These are phyloP conservation scores for Rhododendron vialii DNA, from an alignment of 148 eudicot genomes.

Conservation along the genomic window DNA sequence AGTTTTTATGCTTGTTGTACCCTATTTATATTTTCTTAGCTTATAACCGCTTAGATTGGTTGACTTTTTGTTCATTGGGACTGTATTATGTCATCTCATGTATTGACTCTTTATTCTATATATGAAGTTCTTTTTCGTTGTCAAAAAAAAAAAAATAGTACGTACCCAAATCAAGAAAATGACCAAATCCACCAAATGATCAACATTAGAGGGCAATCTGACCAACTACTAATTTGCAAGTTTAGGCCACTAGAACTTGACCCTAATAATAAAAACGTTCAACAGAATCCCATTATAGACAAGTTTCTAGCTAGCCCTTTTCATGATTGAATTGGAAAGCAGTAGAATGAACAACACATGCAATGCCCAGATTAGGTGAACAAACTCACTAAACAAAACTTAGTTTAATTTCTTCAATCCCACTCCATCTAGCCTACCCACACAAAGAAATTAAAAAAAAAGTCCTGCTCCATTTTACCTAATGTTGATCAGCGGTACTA, in stretches of 20 bases:
- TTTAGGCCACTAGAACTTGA: conserved; percentile 12
- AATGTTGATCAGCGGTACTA: background rate
- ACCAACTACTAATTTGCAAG: conserved; percentile 22
- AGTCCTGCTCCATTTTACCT: conserved; percentile 23
- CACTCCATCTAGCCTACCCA: conserved; percentile 17
- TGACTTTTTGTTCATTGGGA: too few species aligned
- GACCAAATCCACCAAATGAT: conserved; percentile 8
- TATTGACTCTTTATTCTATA: too few species aligned
- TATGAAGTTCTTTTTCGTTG: too few species aligned
- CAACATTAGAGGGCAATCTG: background rate
- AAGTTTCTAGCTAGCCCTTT: background rate
- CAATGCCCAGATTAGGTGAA: conserved; percentile 20
- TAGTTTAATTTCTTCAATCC: conserved; percentile 12
- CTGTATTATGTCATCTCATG: too few species aligned
- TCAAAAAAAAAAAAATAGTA: background rate
- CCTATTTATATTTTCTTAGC: too few species aligned
- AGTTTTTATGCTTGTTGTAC: too few species aligned
- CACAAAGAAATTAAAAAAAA: background rate
- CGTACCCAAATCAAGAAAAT: background rate
- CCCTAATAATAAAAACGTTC: background rate
- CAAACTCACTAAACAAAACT: conserved; percentile 28
- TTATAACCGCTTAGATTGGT: too few species aligned
- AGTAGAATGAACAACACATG: background rate
- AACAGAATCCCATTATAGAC: background rate
- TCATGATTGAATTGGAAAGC: background rate